Evolutionary conservation across 2,329 filamentous ascomycete species (phyloP).

Genomic region (Verticillium longisporum): DNA sequence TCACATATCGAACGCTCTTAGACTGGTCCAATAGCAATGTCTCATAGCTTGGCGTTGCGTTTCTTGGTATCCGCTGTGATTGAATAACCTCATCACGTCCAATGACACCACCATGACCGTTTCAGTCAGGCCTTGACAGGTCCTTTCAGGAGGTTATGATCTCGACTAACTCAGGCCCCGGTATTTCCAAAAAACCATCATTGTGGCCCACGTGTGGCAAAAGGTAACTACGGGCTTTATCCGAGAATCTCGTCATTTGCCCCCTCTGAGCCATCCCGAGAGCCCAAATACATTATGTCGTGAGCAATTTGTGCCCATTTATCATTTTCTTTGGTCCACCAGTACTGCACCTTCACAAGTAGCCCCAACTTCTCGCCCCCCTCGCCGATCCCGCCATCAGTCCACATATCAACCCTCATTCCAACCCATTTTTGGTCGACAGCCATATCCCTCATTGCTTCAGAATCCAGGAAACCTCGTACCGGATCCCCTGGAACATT

Average conservation of each 20-base stretch:
- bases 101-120: too few relatives aligned
- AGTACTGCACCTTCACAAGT: conserved; percentile 22
- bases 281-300: conserved; percentile 20
- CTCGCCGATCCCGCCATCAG: conserved; percentile 4
- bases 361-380: conserved; percentile 2
- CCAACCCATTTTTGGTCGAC: conserved; percentile 16
- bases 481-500: conserved; percentile 8
- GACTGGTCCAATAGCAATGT: too few relatives aligned
- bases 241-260: conserved; percentile 6
- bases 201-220: too few relatives aligned
- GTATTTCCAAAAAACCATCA: too few relatives aligned
- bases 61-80: too few relatives aligned
- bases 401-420: conserved; percentile 21
- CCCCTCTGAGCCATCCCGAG: conserved; percentile 17
- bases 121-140: too few relatives aligned
- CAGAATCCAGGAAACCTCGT: conserved; percentile 7
- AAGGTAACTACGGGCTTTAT: neutral
- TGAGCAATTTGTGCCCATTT: conserved; percentile 17
- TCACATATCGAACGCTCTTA: too few relatives aligned
- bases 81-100: too few relatives aligned
- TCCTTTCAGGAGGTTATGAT: too few relatives aligned
- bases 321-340: conserved; percentile 17
- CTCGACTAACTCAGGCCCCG: too few relatives aligned
- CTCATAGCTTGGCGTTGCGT: too few relatives aligned
- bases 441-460: conserved; percentile 10